Percentiles rank a stretch among this genome's conserved stretches.
Conservation (phyloP, 495 filamentous ascomycete species). For the Aspergillus taichungensis region DNA sequence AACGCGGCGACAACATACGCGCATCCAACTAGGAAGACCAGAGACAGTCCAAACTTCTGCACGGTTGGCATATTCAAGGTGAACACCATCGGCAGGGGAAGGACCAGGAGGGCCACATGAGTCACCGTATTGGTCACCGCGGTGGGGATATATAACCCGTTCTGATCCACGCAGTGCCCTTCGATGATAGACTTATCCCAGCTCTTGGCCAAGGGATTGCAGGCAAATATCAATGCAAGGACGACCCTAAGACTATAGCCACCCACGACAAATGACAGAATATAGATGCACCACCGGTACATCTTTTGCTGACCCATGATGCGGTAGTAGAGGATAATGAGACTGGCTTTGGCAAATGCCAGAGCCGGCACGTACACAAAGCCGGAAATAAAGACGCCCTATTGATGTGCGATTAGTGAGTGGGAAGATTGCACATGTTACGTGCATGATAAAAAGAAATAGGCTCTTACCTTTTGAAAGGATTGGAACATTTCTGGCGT, state of each 20-base stretch:
- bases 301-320: constrained; percentile 11
- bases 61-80: constrained; percentile 10
- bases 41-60: constrained; percentile 14
- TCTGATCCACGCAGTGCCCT: constrained; percentile 25
- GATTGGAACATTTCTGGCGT: constrained; percentile 4
- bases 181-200: constrained; percentile 20
- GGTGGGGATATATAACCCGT: constrained; percentile 24
- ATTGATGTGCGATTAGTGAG: background rate
- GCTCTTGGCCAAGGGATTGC: constrained; percentile 23
- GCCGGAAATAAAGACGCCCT: constrained; percentile 17
- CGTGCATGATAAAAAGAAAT: background rate
- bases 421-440: background rate
- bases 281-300: constrained; percentile 12
- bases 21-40: constrained; percentile 19
- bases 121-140: constrained; percentile 32
- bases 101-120: constrained; percentile 27
- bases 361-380: constrained; percentile 27
- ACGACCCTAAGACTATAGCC: constrained; percentile 22
- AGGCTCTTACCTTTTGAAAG: constrained; percentile 9
- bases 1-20: constrained; percentile 8
- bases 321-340: constrained; percentile 25
- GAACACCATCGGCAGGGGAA: constrained; percentile 24
- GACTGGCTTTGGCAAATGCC: constrained; percentile 22
- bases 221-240: constrained; percentile 30
- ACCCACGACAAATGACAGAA: constrained; percentile 12